Conservation (phyloP, 2,329 filamentous ascomycete species). For the Curvularia eragrostidis region DNA sequence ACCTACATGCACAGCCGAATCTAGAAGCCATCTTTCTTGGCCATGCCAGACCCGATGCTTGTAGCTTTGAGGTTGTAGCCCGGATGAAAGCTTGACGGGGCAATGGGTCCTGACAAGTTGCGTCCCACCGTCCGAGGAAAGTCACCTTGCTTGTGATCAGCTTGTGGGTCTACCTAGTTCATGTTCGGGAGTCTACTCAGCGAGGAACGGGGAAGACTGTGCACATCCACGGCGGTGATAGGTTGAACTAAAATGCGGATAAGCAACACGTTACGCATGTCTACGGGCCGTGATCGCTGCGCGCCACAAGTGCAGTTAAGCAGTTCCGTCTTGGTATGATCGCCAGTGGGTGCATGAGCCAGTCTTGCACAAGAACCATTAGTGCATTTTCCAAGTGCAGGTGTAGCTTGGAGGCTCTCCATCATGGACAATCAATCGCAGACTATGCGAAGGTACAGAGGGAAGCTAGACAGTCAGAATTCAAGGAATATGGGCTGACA, state of each 20-base stretch:
- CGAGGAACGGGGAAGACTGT: background rate
- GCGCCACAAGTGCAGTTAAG: background rate
- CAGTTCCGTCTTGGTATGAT: background rate
- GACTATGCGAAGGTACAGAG: background rate
- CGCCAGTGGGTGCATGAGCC: background rate
- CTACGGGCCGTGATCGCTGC: background rate
- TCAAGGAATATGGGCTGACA: background rate
- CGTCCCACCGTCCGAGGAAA: background rate
- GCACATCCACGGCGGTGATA: background rate
- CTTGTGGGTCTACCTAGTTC: background rate
- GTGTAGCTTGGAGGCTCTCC: background rate
- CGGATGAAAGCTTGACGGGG: background rate
- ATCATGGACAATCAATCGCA: background rate
- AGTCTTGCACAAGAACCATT: background rate
- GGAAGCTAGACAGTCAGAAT: background rate
- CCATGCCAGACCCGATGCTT: background rate
- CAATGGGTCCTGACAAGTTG: background rate
- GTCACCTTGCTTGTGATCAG: background rate
- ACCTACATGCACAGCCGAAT: background rate
- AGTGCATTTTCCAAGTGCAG: background rate
- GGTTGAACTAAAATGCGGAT: background rate
- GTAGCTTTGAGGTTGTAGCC: background rate
- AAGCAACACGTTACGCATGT: background rate
- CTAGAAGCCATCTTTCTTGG: background rate
- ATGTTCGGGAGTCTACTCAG: background rate